phyloP scores from a whole-genome alignment of 2,329 filamentous ascomycete genomes.

The Arthrobotrys pseudoclavata region DNA sequence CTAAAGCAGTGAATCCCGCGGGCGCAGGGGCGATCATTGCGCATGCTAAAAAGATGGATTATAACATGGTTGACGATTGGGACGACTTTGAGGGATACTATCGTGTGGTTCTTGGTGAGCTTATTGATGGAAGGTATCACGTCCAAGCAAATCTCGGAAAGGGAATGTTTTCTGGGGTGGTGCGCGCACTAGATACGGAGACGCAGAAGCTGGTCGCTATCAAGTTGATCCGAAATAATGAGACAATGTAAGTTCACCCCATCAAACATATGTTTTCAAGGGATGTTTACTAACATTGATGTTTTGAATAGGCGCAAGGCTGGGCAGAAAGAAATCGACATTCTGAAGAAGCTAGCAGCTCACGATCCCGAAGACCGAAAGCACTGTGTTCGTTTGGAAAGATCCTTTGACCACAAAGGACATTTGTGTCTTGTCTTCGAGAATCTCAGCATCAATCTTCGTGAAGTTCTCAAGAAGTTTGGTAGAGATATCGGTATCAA shows the following conservation, averaged over 20 bases:
- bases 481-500: slow-evolving; percentile 95
- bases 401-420: slow-evolving; percentile 91
- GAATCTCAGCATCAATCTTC: slow-evolving; percentile 88
- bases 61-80: slow-evolving; percentile 88
- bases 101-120: slow-evolving; percentile 90
- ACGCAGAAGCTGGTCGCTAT: slow-evolving; percentile 86
- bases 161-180: slow-evolving; percentile 97
- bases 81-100: slow-evolving; percentile 97
- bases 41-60: slow-evolving; percentile 74
- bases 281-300: slow-evolving; percentile 62
- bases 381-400: slow-evolving; percentile 88
- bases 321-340: slow-evolving; percentile 93
- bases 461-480: slow-evolving; percentile 95
- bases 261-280: slow-evolving; percentile 1
- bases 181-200: slow-evolving; percentile 83
- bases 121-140: slow-evolving; percentile 89
- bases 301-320: slow-evolving; percentile 76
- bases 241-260: slow-evolving; percentile 75
- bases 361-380: slow-evolving; percentile 90
- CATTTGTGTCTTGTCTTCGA: slow-evolving; percentile 98
- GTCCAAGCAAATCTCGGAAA: slow-evolving; percentile 88
- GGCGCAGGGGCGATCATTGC: slow-evolving; percentile 69
- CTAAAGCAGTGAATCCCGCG: slow-evolving; percentile 67
- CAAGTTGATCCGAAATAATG: slow-evolving; percentile 98
- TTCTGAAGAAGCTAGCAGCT: slow-evolving; percentile 86